Base-by-base conservation (phyloP, 139 green algal genomes). In the Gonium pectorale region DNA sequence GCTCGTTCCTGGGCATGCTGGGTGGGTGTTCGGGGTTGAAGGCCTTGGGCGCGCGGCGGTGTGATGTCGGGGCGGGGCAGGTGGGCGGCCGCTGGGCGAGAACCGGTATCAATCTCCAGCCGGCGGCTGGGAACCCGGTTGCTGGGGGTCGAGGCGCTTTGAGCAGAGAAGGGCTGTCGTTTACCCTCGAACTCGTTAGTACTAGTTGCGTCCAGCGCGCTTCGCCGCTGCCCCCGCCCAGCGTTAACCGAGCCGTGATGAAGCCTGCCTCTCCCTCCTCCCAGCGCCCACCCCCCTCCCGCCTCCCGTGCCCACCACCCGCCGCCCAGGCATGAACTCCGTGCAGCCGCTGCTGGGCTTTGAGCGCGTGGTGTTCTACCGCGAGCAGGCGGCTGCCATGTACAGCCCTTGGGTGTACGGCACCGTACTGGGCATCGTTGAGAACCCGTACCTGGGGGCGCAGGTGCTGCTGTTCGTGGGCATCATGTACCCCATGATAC, bases 401-500 rank as follows among this genome's bases (percentile, higher is more conserved):
- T 86, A 90, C 81, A 79, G 54, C 67, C 81, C 86, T 35, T 88
- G 86, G 87, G 79, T 83, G 27, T 92, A 90, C 52, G 87, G 89
- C 38, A 33, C 90, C 26, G 89, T 89, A 24, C 70, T 89, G 19
- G 70, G 37, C 21, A 7, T 84, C 6, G 89, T 94, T 43, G 90
- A 94, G 81, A 51, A 88, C 17, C 90, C 90, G 0, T 94, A 90
- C 85, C 80, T 90, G 24, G 6, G 90, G 5, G n/a, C 73, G 2
- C 89, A 92, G 79, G 81, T 82, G 27, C 5, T 92, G 59, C 43
- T 96, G 29, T 96, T 94, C 72, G 82, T 91, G 44, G 72, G 87
- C 21, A 89, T 96, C 66, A 66, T 91, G 24, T 96, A 96, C 80
- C 89, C 80, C 63, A 89, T 92, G 73, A 86, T 95, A 33, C 41